Evolutionary conservation across 495 filamentous ascomycete species (phyloP).

Genomic region (Sphaerosporella brunnea): DNA sequence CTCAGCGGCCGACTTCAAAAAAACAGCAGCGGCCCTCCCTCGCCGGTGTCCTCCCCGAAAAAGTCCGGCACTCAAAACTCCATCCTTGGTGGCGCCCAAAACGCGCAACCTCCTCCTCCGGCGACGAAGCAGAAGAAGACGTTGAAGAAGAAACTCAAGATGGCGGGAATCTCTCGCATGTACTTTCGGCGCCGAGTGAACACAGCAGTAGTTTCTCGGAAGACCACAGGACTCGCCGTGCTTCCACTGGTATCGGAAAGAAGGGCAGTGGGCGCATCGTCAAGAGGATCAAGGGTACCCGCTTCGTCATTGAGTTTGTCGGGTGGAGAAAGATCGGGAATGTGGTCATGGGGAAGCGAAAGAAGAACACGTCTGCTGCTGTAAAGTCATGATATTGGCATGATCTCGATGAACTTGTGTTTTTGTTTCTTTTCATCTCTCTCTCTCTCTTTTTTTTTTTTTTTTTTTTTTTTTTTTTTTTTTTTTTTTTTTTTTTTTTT

Average conservation of each 20-base stretch:
- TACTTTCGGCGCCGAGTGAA: not conserved
- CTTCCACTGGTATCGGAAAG: not conserved
- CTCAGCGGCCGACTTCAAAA: not conserved
- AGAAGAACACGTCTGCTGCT: not conserved
- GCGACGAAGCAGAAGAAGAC: no score
- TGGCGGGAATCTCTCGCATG: not conserved
- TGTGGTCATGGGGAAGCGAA: conserved; percentile 16
- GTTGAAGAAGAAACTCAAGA: not conserved
- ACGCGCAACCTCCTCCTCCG: not conserved
- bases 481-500: not conserved
- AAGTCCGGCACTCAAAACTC: conserved; percentile 2
- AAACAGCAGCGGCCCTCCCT: not conserved
- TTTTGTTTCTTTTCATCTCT: not conserved
- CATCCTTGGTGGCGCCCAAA: conserved; percentile 1
- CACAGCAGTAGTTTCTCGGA: not conserved
- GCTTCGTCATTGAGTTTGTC: not conserved
- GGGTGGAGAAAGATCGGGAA: conserved; percentile 1
- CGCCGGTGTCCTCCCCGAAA: conserved; percentile 1
- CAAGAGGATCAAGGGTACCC: not conserved
- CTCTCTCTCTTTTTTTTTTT: not conserved
- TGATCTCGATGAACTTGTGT: not conserved
- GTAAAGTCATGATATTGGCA: not conserved
- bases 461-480: not conserved
- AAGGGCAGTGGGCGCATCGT: not conserved
- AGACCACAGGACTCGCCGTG: not conserved